phyloP scores from a whole-genome alignment of 495 filamentous ascomycete species.

The Arthonia radiata region DNA sequence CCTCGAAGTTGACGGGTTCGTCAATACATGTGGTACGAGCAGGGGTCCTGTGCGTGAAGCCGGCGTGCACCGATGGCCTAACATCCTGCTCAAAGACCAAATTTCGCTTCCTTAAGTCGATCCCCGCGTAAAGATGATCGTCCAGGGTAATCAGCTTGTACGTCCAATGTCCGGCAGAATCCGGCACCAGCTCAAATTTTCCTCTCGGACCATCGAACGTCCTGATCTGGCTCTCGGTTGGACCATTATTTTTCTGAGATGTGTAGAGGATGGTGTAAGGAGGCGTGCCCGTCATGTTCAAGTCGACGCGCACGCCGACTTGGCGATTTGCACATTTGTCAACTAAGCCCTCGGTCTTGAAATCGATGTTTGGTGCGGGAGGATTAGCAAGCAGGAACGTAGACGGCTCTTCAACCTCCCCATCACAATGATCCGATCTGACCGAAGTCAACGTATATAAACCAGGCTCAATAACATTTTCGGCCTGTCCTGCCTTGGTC shows the following conservation, averaged over 20 bases:
- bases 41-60: slow-evolving; percentile 29
- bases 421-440: slow-evolving; percentile 52
- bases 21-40: slow-evolving; percentile 52
- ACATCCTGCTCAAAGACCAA: slow-evolving; percentile 64
- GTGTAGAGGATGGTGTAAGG: slow-evolving; percentile 60
- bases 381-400: slow-evolving; percentile 78
- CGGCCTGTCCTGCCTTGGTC: slow-evolving; percentile 22
- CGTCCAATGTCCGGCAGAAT: slow-evolving; percentile 56
- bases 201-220: slow-evolving; percentile 44
- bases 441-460: slow-evolving; percentile 64
- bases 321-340: slow-evolving; percentile 89
- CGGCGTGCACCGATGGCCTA: slow-evolving; percentile 68
- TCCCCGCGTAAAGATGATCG: slow-evolving; percentile 53
- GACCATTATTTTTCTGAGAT: slow-evolving; percentile 28
- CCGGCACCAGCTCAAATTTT: slow-evolving; percentile 65
- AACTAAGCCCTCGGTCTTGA: slow-evolving; percentile 53
- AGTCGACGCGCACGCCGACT: slow-evolving; percentile 63
- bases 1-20: slow-evolving; percentile 43
- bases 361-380: slow-evolving; percentile 52
- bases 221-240: slow-evolving; percentile 17
- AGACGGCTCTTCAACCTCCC: slow-evolving; percentile 76
- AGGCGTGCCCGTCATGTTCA: slow-evolving; percentile 74
- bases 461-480: slow-evolving; percentile 46
- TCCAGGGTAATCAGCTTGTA: slow-evolving; percentile 62
- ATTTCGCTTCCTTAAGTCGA: slow-evolving; percentile 22